Evolutionary conservation across 495 filamentous ascomycete species (phyloP).

Genomic region (Lasiosphaeria hispida): DNA sequence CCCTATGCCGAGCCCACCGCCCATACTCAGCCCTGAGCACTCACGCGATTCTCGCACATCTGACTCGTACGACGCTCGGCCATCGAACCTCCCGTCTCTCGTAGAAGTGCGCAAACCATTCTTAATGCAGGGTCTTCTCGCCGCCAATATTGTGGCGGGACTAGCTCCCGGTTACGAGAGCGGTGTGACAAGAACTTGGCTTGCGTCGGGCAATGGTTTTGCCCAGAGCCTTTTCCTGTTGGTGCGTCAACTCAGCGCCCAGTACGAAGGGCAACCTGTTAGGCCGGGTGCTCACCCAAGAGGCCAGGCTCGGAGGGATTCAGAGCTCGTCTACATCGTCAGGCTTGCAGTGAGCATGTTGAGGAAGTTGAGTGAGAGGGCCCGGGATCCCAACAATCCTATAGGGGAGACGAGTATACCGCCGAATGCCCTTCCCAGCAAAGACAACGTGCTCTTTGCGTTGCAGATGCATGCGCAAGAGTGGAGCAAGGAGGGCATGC

Average conservation of each 20-base stretch:
- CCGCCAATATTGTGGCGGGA: constrained; percentile 81
- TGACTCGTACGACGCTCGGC: constrained; percentile 41
- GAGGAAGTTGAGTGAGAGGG: constrained; percentile 67
- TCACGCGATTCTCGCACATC: constrained; percentile 35
- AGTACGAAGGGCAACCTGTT: constrained; percentile 44
- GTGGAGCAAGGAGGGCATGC: constrained; percentile 56
- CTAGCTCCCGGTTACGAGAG: constrained; percentile 71
- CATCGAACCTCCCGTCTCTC: constrained; percentile 52
- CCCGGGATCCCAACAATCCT: constrained; percentile 58
- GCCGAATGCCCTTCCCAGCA: constrained; percentile 62
- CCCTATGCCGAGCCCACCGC: constrained; percentile 40
- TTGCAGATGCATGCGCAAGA: constrained; percentile 56
- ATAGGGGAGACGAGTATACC: constrained; percentile 48
- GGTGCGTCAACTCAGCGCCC: constrained; percentile 64
- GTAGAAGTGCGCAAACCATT: constrained; percentile 80
- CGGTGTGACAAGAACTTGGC: constrained; percentile 74
- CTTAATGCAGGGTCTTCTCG: constrained; percentile 86
- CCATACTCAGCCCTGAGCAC: background rate
- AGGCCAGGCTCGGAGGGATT: constrained; percentile 40
- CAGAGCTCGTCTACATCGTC: constrained; percentile 58
- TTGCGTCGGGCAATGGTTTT: constrained; percentile 82
- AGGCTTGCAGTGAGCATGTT: constrained; percentile 69
- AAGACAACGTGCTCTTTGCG: constrained; percentile 67
- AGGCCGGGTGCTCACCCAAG: constrained; percentile 24
- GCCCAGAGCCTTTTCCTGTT: constrained; percentile 73